phyloP scores from a whole-genome alignment of 2,329 filamentous ascomycete genomes.

The Fusarium musae region DNA sequence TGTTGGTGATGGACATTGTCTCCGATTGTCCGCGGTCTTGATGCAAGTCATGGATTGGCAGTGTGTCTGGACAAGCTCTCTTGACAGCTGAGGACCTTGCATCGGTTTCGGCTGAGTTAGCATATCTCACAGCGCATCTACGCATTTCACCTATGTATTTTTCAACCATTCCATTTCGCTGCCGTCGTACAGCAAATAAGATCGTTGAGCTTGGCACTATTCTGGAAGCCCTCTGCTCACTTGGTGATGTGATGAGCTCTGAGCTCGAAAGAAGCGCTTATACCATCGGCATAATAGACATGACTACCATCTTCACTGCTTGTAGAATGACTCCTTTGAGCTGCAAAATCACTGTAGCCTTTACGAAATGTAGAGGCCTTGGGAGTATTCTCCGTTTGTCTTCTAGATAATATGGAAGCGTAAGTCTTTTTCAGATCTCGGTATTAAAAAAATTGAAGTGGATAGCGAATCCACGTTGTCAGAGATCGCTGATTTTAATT shows the following conservation, averaged over 20 bases:
- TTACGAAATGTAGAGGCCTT: too few relatives aligned
- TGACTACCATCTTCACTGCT: too few relatives aligned
- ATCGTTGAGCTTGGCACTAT: too few relatives aligned
- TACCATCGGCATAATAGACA: too few relatives aligned
- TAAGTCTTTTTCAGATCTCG: too few relatives aligned
- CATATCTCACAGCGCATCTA: neutral
- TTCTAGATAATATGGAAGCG: too few relatives aligned
- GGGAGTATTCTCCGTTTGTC: too few relatives aligned
- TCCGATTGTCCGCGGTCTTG: neutral
- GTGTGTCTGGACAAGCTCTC: neutral
- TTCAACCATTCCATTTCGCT: neutral
- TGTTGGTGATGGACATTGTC: rapidly evolving
- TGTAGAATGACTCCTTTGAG: too few relatives aligned
- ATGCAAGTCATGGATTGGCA: neutral
- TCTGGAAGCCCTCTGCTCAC: neutral
- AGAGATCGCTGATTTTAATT: too few relatives aligned
- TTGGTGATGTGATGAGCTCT: neutral
- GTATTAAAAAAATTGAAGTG: too few relatives aligned
- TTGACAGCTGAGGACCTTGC: neutral
- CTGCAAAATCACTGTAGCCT: too few relatives aligned
- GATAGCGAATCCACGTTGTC: too few relatives aligned
- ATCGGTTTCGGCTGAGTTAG: neutral
- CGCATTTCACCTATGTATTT: rapidly evolving
- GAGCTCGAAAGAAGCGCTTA: neutral
- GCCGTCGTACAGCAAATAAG: neutral